These are phyloP conservation scores for Sphaerosporella brunnea DNA, from an alignment of 495 filamentous ascomycete species.

Conservation along the genomic window DNA sequence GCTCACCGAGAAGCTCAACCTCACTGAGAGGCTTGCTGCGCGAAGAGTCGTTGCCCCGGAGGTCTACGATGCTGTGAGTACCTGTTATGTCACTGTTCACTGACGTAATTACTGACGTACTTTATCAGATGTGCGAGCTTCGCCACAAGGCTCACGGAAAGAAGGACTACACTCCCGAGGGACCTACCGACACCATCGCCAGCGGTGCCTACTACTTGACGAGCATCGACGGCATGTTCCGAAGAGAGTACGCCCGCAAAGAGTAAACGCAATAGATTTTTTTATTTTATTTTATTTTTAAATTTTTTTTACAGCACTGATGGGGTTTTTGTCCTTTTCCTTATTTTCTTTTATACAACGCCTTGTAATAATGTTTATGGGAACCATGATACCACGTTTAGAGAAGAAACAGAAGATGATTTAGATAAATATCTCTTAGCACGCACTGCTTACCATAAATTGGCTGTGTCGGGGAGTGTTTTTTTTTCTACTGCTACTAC, in stretches of 20 bases:
- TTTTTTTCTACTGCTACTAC: no score
- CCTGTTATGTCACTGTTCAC: not conserved
- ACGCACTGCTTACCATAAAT: no score
- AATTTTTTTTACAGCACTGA: not conserved
- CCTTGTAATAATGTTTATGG: slow-evolving; percentile 7
- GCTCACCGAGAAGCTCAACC: slow-evolving; percentile 61
- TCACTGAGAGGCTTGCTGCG: slow-evolving; percentile 55
- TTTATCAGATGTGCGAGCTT: slow-evolving; percentile 64
- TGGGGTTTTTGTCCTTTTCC: slow-evolving; percentile 1
- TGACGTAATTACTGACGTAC: slow-evolving; percentile 13
- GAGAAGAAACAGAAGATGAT: no score
- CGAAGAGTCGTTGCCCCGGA: slow-evolving; percentile 58
- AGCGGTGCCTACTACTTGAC: slow-evolving; percentile 78
- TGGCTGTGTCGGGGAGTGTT: no score
- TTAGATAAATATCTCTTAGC: no score
- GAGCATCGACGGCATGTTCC: slow-evolving; percentile 88
- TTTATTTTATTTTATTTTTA: not conserved
- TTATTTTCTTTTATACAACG: slow-evolving; percentile 1
- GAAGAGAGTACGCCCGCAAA: slow-evolving; percentile 73
- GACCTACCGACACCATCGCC: slow-evolving; percentile 57
- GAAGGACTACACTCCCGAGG: slow-evolving; percentile 69
- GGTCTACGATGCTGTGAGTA: slow-evolving; percentile 67
- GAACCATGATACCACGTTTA: slow-evolving; percentile 8
- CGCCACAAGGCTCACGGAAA: slow-evolving; percentile 87
- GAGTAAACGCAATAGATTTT: slow-evolving; percentile 37